phyloP scores from a whole-genome alignment of 805 yeast species.

The Monosporozyma aerobia region DNA sequence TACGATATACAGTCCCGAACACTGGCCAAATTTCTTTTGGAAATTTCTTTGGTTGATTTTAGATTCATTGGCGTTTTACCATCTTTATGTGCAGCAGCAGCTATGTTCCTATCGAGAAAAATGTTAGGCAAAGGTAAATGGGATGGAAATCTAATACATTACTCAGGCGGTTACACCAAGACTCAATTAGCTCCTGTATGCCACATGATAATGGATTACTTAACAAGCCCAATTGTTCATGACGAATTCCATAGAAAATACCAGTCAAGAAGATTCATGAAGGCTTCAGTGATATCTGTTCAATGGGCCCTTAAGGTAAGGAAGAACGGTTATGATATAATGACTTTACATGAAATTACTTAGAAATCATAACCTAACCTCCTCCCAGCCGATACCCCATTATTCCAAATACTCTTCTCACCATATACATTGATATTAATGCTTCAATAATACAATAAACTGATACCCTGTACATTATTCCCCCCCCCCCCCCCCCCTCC shows the following conservation, averaged over 20 bases:
- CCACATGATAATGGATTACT: slow-evolving; percentile 65
- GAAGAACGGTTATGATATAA: slow-evolving; percentile 31
- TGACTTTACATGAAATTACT: slow-evolving; percentile 30
- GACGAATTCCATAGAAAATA: slow-evolving; percentile 92
- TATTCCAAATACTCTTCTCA: background rate
- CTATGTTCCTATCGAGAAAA: slow-evolving; percentile 77
- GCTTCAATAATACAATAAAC: background rate
- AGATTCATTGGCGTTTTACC: slow-evolving; percentile 72
- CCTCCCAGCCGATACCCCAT: background rate
- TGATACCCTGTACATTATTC: background rate
- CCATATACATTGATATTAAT: background rate
- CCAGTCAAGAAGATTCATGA: slow-evolving; percentile 80
- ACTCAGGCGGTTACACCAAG: slow-evolving; percentile 81
- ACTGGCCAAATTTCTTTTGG: slow-evolving; percentile 77
- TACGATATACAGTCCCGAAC: slow-evolving; percentile 88
- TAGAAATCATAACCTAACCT: background rate
- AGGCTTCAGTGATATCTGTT: slow-evolving; percentile 70
- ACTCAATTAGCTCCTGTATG: slow-evolving; percentile 64
- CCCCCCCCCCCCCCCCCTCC: background rate
- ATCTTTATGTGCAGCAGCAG: slow-evolving; percentile 77
- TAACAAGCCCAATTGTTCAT: slow-evolving; percentile 73
- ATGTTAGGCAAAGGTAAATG: slow-evolving; percentile 66
- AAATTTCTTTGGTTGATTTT: slow-evolving; percentile 70
- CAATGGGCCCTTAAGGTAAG: slow-evolving; percentile 67
- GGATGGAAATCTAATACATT: slow-evolving; percentile 82